Conservation (phyloP, 805 yeast genomes). For the Saccharomycopsis fermentans region DNA sequence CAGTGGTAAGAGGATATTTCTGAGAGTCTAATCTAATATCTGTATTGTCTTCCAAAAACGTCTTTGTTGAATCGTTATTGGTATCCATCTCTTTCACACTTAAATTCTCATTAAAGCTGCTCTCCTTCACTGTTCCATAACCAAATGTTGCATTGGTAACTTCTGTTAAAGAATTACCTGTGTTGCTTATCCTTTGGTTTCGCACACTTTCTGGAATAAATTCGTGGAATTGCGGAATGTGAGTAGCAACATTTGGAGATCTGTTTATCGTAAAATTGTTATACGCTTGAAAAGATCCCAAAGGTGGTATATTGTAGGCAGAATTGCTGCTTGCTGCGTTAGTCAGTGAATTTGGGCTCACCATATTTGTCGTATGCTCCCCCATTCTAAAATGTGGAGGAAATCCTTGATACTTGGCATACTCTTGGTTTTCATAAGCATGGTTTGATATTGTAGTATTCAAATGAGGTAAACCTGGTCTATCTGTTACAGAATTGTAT, state of each 20-base stretch:
- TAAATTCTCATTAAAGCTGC: no score
- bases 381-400: not conserved
- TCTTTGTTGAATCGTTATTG: no score
- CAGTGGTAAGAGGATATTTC: constrained; percentile 6
- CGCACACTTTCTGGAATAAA: not conserved
- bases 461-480: no score
- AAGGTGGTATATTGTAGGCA: not conserved
- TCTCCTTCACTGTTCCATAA: no score
- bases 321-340: not conserved
- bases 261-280: not conserved
- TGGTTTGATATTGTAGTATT: no score
- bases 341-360: not conserved
- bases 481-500: no score
- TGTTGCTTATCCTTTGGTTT: not conserved
- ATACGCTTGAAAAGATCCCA: not conserved
- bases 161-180: no score
- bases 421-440: no score
- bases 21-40: not conserved
- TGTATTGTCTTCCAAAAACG: no score
- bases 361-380: not conserved
- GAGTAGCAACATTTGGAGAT: not conserved
- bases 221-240: not conserved
- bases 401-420: not conserved
- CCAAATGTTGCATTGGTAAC: no score
- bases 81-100: no score